These are phyloP conservation scores for Barnettozyma hawaiiensis DNA, from an alignment of 1,139 yeast species.

Conservation along the genomic window DNA sequence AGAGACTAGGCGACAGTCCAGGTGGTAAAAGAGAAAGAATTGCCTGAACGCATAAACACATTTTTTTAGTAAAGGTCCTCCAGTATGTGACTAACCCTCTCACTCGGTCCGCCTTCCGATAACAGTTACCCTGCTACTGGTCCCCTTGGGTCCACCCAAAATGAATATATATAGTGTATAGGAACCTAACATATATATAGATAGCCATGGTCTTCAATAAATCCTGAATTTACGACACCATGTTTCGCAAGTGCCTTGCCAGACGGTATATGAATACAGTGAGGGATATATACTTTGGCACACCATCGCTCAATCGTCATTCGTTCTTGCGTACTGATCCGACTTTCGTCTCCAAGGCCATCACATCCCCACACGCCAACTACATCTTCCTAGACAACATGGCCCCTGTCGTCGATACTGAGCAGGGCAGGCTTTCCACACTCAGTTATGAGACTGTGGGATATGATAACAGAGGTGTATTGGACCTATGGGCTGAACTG, in stretches of 20 bases:
- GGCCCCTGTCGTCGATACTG: constrained; percentile 22
- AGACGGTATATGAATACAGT: background rate
- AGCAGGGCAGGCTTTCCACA: constrained; percentile 16
- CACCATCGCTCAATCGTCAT: constrained; percentile 64
- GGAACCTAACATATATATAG: no score
- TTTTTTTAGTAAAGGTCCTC: no score
- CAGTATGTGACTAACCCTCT: no score
- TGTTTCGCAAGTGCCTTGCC: background rate
- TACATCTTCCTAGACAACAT: constrained; percentile 40
- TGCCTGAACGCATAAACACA: constrained; percentile 1
- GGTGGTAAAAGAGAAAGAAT: constrained; percentile 77
- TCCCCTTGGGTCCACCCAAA: no score
- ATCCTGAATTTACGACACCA: no score
- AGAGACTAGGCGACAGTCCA: constrained; percentile 71
- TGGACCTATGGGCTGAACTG: constrained; percentile 18
- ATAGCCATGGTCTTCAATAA: background rate
- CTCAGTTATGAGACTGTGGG: constrained; percentile 18
- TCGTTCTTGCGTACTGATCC: constrained; percentile 70
- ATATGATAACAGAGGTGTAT: constrained; percentile 9
- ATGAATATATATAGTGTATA: no score
- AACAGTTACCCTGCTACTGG: no score
- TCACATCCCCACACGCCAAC: constrained; percentile 44
- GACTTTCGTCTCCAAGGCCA: constrained; percentile 55
- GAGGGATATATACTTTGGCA: constrained; percentile 37
- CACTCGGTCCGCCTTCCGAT: no score